Evolutionary conservation across 2,329 filamentous ascomycete genomes (phyloP).

Genomic region (Fusarium sp.): DNA sequence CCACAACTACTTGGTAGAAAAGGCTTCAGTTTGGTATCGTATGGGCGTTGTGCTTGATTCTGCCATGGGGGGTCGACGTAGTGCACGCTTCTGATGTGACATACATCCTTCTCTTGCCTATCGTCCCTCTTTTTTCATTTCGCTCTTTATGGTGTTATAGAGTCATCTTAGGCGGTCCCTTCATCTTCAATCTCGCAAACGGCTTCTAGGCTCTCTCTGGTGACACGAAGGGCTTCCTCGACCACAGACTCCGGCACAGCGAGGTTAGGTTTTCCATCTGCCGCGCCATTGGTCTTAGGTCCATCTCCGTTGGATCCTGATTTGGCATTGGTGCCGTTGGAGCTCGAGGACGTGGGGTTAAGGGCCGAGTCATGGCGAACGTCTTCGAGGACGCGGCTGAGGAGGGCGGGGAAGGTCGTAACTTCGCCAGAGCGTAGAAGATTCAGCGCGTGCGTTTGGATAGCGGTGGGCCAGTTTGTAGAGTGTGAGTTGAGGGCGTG

Average conservation of each 20-base stretch:
- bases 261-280: slow-evolving; percentile 55
- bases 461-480: slow-evolving; percentile 71
- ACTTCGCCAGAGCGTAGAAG: slow-evolving; percentile 72
- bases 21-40: not conserved
- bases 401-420: slow-evolving; percentile 70
- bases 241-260: slow-evolving; percentile 71
- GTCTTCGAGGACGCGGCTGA: slow-evolving; percentile 72
- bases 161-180: slow-evolving; percentile 6
- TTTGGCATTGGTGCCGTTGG: slow-evolving; percentile 50
- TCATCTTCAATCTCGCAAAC: slow-evolving; percentile 58
- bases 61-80: slow-evolving; percentile 1
- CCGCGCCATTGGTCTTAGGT: slow-evolving; percentile 47
- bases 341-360: slow-evolving; percentile 40
- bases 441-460: slow-evolving; percentile 70
- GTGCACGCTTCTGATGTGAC: not conserved
- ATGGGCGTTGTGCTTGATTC: not conserved
- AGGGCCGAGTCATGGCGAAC: slow-evolving; percentile 63
- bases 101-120: not conserved
- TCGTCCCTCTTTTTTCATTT: not conserved
- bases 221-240: slow-evolving; percentile 71
- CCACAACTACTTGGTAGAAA: not conserved
- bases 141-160: not conserved
- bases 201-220: slow-evolving; percentile 68
- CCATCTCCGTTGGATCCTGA: slow-evolving; percentile 50
- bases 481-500: slow-evolving; percentile 71